Evolutionary conservation across 371 early-diverging fungal species (phyloP), one percentile per base, ranked within the genome.

Genomic region (Chytridium lagenaria): DNA sequence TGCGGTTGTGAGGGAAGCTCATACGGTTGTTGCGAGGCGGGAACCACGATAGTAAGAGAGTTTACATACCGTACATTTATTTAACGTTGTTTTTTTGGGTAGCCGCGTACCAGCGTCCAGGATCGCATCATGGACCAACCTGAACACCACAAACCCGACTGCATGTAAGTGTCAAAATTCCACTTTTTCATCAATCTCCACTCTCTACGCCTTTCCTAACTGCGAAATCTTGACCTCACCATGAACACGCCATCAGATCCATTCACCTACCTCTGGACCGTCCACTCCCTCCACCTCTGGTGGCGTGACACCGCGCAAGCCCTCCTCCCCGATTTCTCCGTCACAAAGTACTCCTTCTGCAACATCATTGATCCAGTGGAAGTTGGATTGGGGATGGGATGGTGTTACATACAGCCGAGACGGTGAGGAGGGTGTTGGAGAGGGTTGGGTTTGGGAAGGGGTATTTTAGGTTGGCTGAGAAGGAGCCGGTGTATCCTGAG

Each of bases 251-350:
- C n/a, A 23, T 59, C 16, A 69, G 70, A 70, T 34, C 55, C 68
- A 16, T 75, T 75, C 68, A 70, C 51, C 70, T 75, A 75, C 68
- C 68, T 75, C 34, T 75, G 76, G 76, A 71, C 68, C 16, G 76
- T 75, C 39, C 71, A 67, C 34, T 67, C 68, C 31, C 76, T 75
- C 28, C 76, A 75, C 55, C 51, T 38, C 50, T 75, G 71, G 71
- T 75, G 76, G 76, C 70, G 76, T 31, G 76, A 75, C 50, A 61
- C 71, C 12, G 76, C 71, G 0, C 50, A 67, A 38, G 76, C 71
- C 59, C 39, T 75, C 50, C 16, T 50, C 33, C 55, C 59, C 34
- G 50, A 55, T 12, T 55, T 31, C 26, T 26, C 55, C 12, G 39
- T 50, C 23, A 26, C 10, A 37, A 15, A 33, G 5, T 12, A 15